A percentile compares a stretch with the other conserved stretches of the same genome.
Conservation (phyloP, 2,329 filamentous ascomycete species). For the Coniochaeta sp. region DNA sequence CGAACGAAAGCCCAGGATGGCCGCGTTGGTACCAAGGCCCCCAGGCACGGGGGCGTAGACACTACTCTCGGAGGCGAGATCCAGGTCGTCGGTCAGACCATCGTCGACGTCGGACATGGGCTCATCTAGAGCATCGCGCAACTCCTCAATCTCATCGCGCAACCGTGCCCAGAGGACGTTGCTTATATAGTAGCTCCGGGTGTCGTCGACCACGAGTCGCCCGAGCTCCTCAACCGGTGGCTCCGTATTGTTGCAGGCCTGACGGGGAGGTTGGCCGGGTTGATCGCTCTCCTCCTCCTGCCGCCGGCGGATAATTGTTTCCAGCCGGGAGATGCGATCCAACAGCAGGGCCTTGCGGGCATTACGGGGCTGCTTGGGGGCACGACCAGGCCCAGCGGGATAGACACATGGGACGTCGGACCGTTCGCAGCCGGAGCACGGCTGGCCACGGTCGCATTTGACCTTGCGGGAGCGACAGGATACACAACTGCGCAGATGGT, state of each 20-base stretch:
- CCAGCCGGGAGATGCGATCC: conserved; percentile 27
- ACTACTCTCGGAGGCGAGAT: conserved; percentile 31
- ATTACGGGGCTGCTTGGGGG: conserved; percentile 41
- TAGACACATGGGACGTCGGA: conserved; percentile 45
- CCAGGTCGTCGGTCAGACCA: conserved; percentile 25
- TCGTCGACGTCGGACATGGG: too few relatives aligned
- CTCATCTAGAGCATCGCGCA: not conserved
- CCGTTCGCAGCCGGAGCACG: conserved; percentile 49
- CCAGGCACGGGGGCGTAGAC: conserved; percentile 22
- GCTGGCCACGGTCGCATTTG: conserved; percentile 48
- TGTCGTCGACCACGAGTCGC: conserved; percentile 38
- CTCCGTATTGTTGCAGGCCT: conserved; percentile 21
- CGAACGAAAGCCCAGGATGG: conserved; percentile 30
- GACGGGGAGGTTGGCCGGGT: conserved; percentile 10
- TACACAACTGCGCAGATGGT: not conserved
- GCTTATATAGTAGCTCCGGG: conserved; percentile 38
- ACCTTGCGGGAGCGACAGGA: conserved; percentile 40
- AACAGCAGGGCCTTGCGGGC: conserved; percentile 40
- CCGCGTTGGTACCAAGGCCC: conserved; percentile 29
- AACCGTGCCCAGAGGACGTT: conserved; percentile 49
- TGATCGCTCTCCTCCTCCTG: conserved; percentile 29
- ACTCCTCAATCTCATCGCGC: conserved; percentile 40
- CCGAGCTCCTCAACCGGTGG: conserved; percentile 28
- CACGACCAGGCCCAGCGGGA: conserved; percentile 24
- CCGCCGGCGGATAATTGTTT: conserved; percentile 31